A percentile compares a stretch with the other conserved stretches of the same genome.
These are phyloP conservation scores for Aspergillus egyptiacus DNA, from an alignment of 495 filamentous ascomycete genomes.

Conservation along the genomic window DNA sequence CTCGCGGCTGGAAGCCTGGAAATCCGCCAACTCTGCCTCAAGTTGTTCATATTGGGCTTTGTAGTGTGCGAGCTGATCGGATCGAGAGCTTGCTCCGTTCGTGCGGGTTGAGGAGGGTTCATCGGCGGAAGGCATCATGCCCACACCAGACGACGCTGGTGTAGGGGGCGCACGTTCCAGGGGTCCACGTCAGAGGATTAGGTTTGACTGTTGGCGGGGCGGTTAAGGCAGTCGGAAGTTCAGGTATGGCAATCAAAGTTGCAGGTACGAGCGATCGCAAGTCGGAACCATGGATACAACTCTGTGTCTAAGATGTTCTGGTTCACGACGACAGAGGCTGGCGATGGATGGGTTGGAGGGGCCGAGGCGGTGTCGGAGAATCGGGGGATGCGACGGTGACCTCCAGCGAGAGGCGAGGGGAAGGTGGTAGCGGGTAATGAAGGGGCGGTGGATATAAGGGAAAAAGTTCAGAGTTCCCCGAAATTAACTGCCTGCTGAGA, in stretches of 20 bases:
- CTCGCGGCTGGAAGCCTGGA: conserved; percentile 89
- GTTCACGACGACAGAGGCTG: conserved; percentile 22
- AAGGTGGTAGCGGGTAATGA: conserved; percentile 11
- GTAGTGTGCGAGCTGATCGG: conserved; percentile 83
- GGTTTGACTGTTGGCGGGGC: conserved; percentile 2
- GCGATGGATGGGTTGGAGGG: conserved; percentile 24
- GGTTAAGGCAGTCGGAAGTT: background rate
- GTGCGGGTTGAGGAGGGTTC: conserved; percentile 60
- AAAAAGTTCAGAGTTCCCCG: conserved; percentile 5
- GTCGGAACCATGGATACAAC: background rate
- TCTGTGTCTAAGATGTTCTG: background rate
- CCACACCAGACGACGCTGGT: conserved; percentile 30
- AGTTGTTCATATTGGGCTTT: conserved; percentile 93
- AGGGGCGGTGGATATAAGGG: conserved; percentile 1
- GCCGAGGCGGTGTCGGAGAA: conserved; percentile 41
- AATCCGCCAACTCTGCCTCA: conserved; percentile 86
- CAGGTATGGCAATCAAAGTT: background rate
- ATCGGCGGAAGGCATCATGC: conserved; percentile 51
- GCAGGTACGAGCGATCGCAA: background rate
- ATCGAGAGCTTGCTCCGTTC: conserved; percentile 48
- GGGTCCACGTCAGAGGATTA: conserved; percentile 18
- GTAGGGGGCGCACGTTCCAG: conserved; percentile 21
- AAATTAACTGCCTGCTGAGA: conserved; percentile 18
- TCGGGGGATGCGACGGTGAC: conserved; percentile 18
- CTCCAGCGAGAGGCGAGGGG: conserved; percentile 7